phyloP scores from a whole-genome alignment of 176 grass and related monocot species.

The Paspalum vaginatum region DNA sequence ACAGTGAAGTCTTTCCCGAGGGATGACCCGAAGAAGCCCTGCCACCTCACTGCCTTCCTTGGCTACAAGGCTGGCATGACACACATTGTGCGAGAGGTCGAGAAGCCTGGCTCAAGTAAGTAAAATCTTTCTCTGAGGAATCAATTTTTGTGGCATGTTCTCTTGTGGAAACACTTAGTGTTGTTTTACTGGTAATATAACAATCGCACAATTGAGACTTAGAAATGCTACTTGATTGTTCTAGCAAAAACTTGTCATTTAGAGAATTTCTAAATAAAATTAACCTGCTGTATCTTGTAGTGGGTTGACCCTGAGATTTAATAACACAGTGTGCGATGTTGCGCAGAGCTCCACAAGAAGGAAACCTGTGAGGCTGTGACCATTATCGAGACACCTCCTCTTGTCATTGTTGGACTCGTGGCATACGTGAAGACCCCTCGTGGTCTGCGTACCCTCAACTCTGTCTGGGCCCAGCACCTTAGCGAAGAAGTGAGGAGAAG shows the following conservation, averaged over 20 bases:
- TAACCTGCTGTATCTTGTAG: neutral
- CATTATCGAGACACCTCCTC: conserved; percentile 81
- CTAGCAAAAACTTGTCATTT: neutral
- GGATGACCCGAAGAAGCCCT: conserved; percentile 65
- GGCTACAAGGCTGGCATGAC: conserved; percentile 99
- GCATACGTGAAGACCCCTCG: conserved; percentile 91
- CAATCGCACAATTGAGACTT: neutral
- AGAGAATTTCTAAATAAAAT: neutral
- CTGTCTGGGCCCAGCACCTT: conserved; percentile 95
- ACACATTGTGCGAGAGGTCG: conserved; percentile 88
- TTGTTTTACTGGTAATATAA: neutral
- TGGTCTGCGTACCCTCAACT: conserved; percentile 76
- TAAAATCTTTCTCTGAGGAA: neutral
- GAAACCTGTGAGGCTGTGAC: conserved; percentile 98
- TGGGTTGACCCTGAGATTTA: neutral
- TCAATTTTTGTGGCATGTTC: neutral
- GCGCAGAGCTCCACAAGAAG: conserved; percentile 96
- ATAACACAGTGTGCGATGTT: neutral
- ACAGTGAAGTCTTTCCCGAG: conserved; percentile 87
- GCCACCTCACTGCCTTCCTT: conserved; percentile 71
- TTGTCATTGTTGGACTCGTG: conserved; percentile 90
- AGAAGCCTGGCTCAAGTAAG: conserved; percentile 98
- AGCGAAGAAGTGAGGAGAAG: conserved; percentile 88
- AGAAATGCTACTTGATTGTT: neutral
- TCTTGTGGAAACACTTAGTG: neutral